These are phyloP conservation scores for Russula brevipes DNA, from an alignment of 768 basidiomycete species.

Conservation along the genomic window DNA sequence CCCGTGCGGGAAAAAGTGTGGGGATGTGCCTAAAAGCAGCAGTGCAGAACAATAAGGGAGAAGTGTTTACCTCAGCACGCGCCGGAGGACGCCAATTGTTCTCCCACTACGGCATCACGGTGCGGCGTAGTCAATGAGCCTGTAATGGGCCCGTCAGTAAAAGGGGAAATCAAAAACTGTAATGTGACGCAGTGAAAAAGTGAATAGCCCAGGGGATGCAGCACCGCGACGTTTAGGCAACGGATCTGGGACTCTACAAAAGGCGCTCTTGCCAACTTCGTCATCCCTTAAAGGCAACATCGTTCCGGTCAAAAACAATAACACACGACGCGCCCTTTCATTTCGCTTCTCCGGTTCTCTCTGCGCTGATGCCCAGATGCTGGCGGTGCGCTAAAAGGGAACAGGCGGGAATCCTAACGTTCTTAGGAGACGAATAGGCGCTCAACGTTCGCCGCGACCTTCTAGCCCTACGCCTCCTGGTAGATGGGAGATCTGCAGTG, in stretches of 20 bases:
- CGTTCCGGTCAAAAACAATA: slow-evolving; percentile 20
- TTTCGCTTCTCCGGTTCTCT: background rate
- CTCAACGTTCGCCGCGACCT: background rate
- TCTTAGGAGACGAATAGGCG: slow-evolving; percentile 2
- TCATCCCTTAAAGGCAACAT: slow-evolving; percentile 17
- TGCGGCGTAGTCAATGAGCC: slow-evolving; percentile 8
- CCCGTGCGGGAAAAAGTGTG: slow-evolving; percentile 1
- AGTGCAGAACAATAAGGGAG: slow-evolving; percentile 24
- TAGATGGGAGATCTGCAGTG: background rate
- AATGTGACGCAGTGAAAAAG: slow-evolving; percentile 13
- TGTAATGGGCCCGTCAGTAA: slow-evolving; percentile 11
- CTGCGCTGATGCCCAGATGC: background rate
- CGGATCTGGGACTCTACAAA: background rate
- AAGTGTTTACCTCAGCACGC: slow-evolving; percentile 21
- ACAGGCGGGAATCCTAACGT: background rate
- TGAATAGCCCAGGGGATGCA: background rate
- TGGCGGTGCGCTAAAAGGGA: background rate
- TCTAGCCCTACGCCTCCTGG: background rate
- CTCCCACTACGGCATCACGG: slow-evolving; percentile 11
- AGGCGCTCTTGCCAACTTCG: background rate
- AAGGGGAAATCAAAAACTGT: slow-evolving; percentile 10
- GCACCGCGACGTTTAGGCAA: background rate
- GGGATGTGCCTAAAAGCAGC: background rate
- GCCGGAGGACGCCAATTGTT: slow-evolving; percentile 21
- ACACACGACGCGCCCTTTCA: slow-evolving; percentile 8